Base-by-base conservation (phyloP, 495 filamentous ascomycete genomes). In the Aeminium ludgeri region DNA sequence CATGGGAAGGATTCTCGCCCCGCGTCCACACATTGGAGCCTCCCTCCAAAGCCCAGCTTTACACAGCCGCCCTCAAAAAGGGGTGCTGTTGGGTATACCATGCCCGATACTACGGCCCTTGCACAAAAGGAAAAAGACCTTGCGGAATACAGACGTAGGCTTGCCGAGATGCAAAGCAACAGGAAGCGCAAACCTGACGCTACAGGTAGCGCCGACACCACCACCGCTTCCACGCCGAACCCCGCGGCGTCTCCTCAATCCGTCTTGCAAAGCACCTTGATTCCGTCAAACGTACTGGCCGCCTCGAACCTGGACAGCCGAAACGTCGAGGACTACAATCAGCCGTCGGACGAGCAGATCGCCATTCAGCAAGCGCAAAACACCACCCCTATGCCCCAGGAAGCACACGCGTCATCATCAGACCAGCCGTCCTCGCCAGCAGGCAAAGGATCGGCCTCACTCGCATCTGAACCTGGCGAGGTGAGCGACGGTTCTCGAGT, bases 131-230 rank as follows among this genome's bases (percentile, higher is more conserved):
- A 33, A 8, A n/a, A 45, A 35, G 30, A 39, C 4, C 42, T 51
- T 10, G 44, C 30, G 20, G 36, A 39, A 4, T 11, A 40, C 10
- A 42, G 40, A 29, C 44, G 49, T 10, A 23, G 33, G 31, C 44
- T 52, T 20, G 49, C 45, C 2, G 45, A 34, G 25, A 32, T 29
- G 18, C 40, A 53, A 34, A 34, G 35, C 6, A 36, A 13, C 46
- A 42, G 27, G 42, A 48, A 45, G 19, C 36, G 39, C 19, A 47
- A 42, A 13, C 46, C 41, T 5, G 51, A 43, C 23, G 43, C 39
- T 29, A 37, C 34, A 17, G 29, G 28, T 38, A 25, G 28, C 29
- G 29, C 41, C 8, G 29, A 16, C 2, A 6, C 38, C 1, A 30
- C 45, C 28, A 5, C 39, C 4, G 28, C n/a, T 20, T 35, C 45